A percentile compares a stretch with the other conserved stretches of the same genome.
Evolutionary conservation across 495 filamentous ascomycete species (phyloP).

Genomic region (Chaetomium fimeti): DNA sequence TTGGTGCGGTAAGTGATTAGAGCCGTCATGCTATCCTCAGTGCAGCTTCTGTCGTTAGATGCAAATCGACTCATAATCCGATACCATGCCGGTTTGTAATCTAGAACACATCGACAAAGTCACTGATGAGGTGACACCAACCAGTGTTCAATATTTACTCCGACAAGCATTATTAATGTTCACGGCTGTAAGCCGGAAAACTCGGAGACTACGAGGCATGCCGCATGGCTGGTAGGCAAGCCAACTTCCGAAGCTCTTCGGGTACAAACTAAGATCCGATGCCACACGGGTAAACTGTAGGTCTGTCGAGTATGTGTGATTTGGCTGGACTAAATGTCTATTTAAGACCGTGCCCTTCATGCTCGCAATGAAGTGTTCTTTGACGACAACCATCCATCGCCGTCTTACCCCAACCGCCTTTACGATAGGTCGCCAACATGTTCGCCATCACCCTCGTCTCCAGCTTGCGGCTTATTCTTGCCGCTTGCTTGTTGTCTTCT

Average conservation of each 20-base stretch:
- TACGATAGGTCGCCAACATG: background rate
- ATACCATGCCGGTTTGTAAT: too few relatives aligned
- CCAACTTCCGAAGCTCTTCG: constrained; percentile 1
- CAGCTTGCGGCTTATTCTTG: background rate
- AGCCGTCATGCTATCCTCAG: too few relatives aligned
- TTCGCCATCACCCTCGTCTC: background rate
- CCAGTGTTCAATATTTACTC: too few relatives aligned
- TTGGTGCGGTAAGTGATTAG: too few relatives aligned
- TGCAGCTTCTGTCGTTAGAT: too few relatives aligned
- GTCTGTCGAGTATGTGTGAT: background rate
- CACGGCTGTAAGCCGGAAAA: background rate
- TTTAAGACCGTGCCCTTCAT: background rate
- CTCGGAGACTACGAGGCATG: background rate
- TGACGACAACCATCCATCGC: background rate
- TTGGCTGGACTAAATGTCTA: background rate
- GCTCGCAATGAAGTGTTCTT: background rate
- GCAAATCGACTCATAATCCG: too few relatives aligned
- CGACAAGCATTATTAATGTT: background rate
- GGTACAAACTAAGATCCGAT: background rate
- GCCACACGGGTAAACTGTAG: background rate
- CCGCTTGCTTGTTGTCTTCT: background rate
- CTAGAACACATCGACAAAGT: too few relatives aligned
- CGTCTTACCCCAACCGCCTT: background rate
- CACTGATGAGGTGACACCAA: too few relatives aligned
- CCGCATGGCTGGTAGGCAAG: background rate